Conservation (phyloP, 192 early-diverging fungal species). For the Backusella westeae region DNA sequence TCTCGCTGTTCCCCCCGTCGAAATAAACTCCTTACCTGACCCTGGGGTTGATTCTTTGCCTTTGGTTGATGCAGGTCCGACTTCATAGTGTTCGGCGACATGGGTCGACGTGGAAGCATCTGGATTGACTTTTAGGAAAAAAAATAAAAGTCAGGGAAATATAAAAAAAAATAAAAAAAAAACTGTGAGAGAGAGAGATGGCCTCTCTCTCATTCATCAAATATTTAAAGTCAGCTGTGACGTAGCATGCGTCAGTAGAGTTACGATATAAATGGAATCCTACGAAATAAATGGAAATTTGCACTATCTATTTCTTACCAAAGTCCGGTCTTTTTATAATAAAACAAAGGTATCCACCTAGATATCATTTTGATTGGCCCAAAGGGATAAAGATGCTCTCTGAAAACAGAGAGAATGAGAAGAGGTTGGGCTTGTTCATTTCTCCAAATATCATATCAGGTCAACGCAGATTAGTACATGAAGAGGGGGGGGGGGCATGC, state of each 20-base stretch:
- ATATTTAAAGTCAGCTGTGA: neutral
- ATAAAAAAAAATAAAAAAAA: neutral
- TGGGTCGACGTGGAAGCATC: conserved; percentile 22
- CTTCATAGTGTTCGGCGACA: conserved; percentile 18
- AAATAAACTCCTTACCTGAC: conserved; percentile 15
- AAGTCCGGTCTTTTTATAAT: too few relatives aligned
- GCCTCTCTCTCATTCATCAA: neutral
- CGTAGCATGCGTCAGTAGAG: neutral
- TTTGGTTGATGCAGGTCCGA: conserved; percentile 61
- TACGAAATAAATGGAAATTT: too few relatives aligned
- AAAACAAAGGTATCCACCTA: too few relatives aligned
- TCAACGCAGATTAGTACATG: too few relatives aligned
- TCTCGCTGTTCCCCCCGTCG: neutral
- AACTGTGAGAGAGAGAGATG: neutral
- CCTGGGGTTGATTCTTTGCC: conserved; percentile 68
- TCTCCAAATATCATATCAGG: neutral
- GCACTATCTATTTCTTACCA: too few relatives aligned
- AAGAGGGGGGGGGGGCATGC: too few relatives aligned
- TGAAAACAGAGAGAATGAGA: neutral
- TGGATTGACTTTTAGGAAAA: conserved; percentile 2
- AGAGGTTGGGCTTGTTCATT: neutral
- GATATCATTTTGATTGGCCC: neutral
- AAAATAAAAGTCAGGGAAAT: neutral
- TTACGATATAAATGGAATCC: too few relatives aligned
- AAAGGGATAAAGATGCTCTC: neutral